A percentile compares a stretch with the other conserved stretches of the same genome.
These are phyloP conservation scores for Daphne laureola DNA, from an alignment of 441 rosid species.

Conservation along the genomic window DNA sequence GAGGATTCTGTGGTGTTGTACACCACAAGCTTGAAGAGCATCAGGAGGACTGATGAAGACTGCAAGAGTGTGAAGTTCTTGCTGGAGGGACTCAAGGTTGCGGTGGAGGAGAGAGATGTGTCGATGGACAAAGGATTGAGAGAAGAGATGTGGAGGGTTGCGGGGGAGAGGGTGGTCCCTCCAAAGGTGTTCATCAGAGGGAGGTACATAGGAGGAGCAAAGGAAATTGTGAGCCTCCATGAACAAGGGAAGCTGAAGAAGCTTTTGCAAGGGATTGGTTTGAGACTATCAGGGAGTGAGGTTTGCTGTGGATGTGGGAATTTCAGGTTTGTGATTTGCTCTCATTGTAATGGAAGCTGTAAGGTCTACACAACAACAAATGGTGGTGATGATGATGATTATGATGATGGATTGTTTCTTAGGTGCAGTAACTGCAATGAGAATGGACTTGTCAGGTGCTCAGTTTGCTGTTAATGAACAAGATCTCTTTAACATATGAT, in stretches of 20 bases:
- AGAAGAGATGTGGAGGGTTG: constrained; percentile 62
- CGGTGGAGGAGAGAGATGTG: constrained; percentile 61
- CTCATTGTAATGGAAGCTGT: constrained; percentile 62
- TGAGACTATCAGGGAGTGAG: constrained; percentile 10
- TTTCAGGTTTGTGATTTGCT: constrained; percentile 60
- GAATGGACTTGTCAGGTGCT: constrained; percentile 77
- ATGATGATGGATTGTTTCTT: constrained; percentile 21
- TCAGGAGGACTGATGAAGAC: constrained; percentile 75
- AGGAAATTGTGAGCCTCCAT: constrained; percentile 60
- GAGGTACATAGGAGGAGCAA: constrained; percentile 83
- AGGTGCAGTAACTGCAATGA: constrained; percentile 77
- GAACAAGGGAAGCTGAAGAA: constrained; percentile 78
- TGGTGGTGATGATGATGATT: constrained; percentile 20
- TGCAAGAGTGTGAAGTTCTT: constrained; percentile 55
- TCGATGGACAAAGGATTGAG: constrained; percentile 66
- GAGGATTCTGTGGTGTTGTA: constrained; percentile 57
- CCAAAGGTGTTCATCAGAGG: constrained; percentile 80
- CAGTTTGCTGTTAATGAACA: constrained; percentile 23
- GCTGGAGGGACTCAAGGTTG: constrained; percentile 48
- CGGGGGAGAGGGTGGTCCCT: constrained; percentile 52
- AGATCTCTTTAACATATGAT: no score
- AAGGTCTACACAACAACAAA: constrained; percentile 20
- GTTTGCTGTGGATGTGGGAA: constrained; percentile 54
- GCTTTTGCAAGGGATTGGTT: constrained; percentile 55
- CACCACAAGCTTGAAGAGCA: constrained; percentile 71